Evolutionary conservation across 495 filamentous ascomycete species (phyloP), one percentile per base, ranked within the genome.

Genomic region (Delitschia confertaspora): DNA sequence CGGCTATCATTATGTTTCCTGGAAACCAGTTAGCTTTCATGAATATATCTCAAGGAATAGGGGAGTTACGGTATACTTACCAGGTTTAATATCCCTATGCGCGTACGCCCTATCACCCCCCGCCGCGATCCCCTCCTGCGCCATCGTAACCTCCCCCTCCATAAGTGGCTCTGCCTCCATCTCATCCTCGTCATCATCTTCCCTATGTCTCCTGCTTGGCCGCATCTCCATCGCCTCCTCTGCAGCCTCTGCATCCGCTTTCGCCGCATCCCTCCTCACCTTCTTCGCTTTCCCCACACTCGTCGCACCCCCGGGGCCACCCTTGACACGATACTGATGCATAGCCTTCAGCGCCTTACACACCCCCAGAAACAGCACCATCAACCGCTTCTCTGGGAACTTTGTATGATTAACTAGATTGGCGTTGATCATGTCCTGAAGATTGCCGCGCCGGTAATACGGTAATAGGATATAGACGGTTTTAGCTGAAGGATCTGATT

Each of bases 341-440:
- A 98, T 94, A 10, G 83, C 74, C 57, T 77, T 80, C 37, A 98
- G 63, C 11, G 88, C 93, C 47, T 78, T 71, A 53, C 91, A 95
- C 3, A 98, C 88, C 5, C 91, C 91, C 24, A 95, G 67, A 56
- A 96, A 94, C 55, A 98, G 61, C 50, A 76, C 69, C 89, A 96
- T 88, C 33, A 98, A 66, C 49, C 78, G 70, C 64, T 80, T 76
- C 69, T 94, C 88, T 0, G 91, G 91, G 57, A 98, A 95, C 34
- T 71, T 74, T n/a, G 84, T 85, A 50, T 93, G 86, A 62, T 98
- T 96, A 69, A 98, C 88, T 36, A 96, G 65, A 63, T 98, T 98
- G 47, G 91, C 91, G 59, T 98, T 98, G 69, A 98, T 95, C 31
- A 89, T 82, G 65, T 98, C 91, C 61, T 98, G 91, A 20, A 98